These are phyloP conservation scores for Capronia coronata DNA, from an alignment of 2,329 filamentous ascomycete genomes.

Conservation along the genomic window DNA sequence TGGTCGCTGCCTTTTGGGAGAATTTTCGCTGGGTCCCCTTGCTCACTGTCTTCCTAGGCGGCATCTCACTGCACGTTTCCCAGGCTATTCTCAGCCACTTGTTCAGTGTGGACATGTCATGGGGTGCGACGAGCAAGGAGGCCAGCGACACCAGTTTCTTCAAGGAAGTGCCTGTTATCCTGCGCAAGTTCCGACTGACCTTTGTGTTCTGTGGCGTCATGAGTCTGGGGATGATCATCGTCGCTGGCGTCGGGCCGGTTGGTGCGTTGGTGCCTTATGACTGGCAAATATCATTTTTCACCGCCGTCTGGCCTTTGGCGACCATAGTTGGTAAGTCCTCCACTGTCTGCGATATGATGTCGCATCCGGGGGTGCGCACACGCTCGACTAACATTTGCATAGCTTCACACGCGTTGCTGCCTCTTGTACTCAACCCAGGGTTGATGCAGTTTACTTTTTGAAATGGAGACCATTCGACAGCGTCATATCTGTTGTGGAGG, in stretches of 20 bases:
- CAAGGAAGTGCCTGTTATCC: slow-evolving; percentile 70
- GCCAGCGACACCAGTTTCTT: slow-evolving; percentile 68
- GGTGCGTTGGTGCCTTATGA: slow-evolving; percentile 38
- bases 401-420: slow-evolving; percentile 28
- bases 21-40: slow-evolving; percentile 60
- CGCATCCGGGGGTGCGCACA: no score
- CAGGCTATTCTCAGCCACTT: slow-evolving; percentile 75
- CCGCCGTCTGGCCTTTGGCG: slow-evolving; percentile 54
- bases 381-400: slow-evolving; percentile 34
- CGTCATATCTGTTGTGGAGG: no score
- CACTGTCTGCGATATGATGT: slow-evolving; percentile 42
- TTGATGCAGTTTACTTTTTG: slow-evolving; percentile 29
- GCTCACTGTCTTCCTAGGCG: slow-evolving; percentile 71
- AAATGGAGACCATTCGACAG: background rate
- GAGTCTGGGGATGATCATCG: slow-evolving; percentile 45
- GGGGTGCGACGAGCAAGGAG: slow-evolving; percentile 80
- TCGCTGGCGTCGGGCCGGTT: slow-evolving; percentile 35
- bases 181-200: slow-evolving; percentile 66
- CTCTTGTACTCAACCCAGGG: slow-evolving; percentile 31
- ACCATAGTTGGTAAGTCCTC: slow-evolving; percentile 41
- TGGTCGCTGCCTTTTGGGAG: slow-evolving; percentile 47
- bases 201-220: slow-evolving; percentile 42
- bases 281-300: slow-evolving; percentile 54
- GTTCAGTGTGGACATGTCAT: slow-evolving; percentile 78
- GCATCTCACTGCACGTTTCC: slow-evolving; percentile 71